Conservation (phyloP, 2,329 filamentous ascomycete genomes). For the Talaromyces verruculosus region DNA sequence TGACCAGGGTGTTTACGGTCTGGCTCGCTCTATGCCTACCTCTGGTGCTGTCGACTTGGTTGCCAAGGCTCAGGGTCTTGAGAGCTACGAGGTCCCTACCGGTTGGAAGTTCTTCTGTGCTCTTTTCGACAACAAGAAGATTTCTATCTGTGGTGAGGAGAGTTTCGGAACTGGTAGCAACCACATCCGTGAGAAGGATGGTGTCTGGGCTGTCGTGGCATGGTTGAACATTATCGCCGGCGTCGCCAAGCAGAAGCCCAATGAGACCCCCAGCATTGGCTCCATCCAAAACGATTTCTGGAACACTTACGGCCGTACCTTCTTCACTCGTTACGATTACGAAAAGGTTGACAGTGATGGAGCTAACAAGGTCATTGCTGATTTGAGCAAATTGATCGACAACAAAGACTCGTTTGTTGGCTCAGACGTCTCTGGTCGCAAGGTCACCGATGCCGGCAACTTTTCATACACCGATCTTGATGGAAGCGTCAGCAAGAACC, state of each 20-base stretch:
- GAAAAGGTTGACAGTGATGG: constrained; percentile 90
- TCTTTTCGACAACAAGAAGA: constrained; percentile 88
- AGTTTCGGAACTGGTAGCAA: constrained; percentile 97
- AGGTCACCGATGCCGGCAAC: constrained; percentile 86
- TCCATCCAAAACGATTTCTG: constrained; percentile 98
- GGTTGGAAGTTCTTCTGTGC: constrained; percentile 99
- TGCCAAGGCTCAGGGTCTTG: constrained; percentile 86
- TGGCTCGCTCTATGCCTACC: constrained; percentile 97
- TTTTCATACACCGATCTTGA: constrained; percentile 99
- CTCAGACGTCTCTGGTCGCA: constrained; percentile 76
- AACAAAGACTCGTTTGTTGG: constrained; percentile 74
- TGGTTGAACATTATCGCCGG: constrained; percentile 99
- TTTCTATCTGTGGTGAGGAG: constrained; percentile 98
- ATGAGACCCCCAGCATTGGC: constrained; percentile 83
- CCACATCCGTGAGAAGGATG: constrained; percentile 99
- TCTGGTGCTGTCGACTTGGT: constrained; percentile 94
- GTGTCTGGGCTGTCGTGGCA: constrained; percentile 93
- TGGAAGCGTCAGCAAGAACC: constrained; percentile 90
- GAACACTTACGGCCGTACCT: constrained; percentile 91
- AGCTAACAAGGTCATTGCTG: constrained; percentile 83
- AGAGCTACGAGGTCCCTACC: constrained; percentile 94
- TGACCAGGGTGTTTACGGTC: constrained; percentile 91
- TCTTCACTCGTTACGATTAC: constrained; percentile 99
- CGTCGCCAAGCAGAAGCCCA: constrained; percentile 77
- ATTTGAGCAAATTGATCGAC: constrained; percentile 75